A percentile compares a stretch with the other conserved stretches of the same genome.
Evolutionary conservation across 495 filamentous ascomycete species (phyloP).

Genomic region (Penicillium flavigenum): DNA sequence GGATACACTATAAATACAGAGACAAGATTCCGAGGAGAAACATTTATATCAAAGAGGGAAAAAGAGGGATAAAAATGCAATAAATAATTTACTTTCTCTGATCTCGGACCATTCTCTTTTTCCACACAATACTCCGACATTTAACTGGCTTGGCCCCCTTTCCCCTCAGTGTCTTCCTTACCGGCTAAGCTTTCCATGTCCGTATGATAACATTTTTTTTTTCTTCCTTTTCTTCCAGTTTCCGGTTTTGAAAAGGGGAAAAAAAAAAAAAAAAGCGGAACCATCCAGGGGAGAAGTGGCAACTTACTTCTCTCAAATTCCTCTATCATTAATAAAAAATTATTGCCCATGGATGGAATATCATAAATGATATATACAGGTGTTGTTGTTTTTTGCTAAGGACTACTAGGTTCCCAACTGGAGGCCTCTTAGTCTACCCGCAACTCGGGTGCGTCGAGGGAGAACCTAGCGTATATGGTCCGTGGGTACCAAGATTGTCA

Average conservation of each 20-base stretch:
- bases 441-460: constrained; percentile 31
- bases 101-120: constrained; percentile 29
- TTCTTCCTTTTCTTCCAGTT: constrained; percentile 11
- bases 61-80: constrained; percentile 3
- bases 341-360: neutral
- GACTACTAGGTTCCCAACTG: constrained; percentile 35
- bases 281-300: constrained; percentile 13
- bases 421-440: constrained; percentile 44
- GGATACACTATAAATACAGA: neutral
- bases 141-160: constrained; percentile 28
- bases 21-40: constrained; percentile 1
- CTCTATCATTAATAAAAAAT: constrained; percentile 2
- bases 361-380: constrained; percentile 8
- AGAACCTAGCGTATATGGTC: constrained; percentile 43
- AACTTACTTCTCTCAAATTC: constrained; percentile 4
- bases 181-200: constrained; percentile 26
- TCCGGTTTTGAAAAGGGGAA: neutral
- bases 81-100: neutral
- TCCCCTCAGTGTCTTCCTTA: constrained; percentile 18
- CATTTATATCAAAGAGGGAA: neutral
- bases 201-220: constrained; percentile 18
- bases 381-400: constrained; percentile 22
- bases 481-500: constrained; percentile 41
- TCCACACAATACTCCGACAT: constrained; percentile 25
- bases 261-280: constrained; percentile 20